A percentile compares a stretch with the other conserved stretches of the same genome.
Conservation (phyloP, 2,329 filamentous ascomycete species). For the Diaporthe sp. region DNA sequence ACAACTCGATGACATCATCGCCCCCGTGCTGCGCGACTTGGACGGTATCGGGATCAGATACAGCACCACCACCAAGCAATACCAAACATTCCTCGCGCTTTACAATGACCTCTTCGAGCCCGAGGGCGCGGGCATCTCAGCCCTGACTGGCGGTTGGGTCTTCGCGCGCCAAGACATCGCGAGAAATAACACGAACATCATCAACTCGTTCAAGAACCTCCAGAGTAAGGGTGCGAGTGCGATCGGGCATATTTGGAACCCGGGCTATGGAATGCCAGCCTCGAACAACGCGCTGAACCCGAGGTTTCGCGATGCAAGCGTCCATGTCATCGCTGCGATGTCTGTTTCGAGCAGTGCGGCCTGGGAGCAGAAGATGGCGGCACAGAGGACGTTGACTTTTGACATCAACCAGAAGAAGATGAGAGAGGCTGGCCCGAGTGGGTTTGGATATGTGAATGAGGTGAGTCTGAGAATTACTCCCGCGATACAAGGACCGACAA, state of each 20-base stretch:
- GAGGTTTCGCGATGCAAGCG: constrained; percentile 51
- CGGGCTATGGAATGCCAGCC: constrained; percentile 51
- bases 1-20: constrained; percentile 52
- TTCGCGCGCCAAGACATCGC: constrained; percentile 53
- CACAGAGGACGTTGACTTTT: constrained; percentile 56
- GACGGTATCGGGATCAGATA: constrained; percentile 47
- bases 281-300: constrained; percentile 57
- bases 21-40: constrained; percentile 53
- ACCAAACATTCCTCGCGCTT: constrained; percentile 52
- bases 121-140: constrained; percentile 51
- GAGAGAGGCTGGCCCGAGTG: constrained; percentile 52
- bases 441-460: constrained; percentile 62
- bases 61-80: constrained; percentile 48
- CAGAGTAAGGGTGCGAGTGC: constrained; percentile 46
- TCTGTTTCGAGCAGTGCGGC: constrained; percentile 54
- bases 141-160: constrained; percentile 55
- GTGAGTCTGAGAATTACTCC: constrained; percentile 35
- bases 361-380: constrained; percentile 57
- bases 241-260: constrained; percentile 56
- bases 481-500: background rate
- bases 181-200: constrained; percentile 51
- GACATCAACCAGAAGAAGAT: constrained; percentile 53
- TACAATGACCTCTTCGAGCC: constrained; percentile 55
- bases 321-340: constrained; percentile 53
- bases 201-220: constrained; percentile 50